Conservation (phyloP, 2,329 filamentous ascomycete species). For the Cordyceps cicadae region DNA sequence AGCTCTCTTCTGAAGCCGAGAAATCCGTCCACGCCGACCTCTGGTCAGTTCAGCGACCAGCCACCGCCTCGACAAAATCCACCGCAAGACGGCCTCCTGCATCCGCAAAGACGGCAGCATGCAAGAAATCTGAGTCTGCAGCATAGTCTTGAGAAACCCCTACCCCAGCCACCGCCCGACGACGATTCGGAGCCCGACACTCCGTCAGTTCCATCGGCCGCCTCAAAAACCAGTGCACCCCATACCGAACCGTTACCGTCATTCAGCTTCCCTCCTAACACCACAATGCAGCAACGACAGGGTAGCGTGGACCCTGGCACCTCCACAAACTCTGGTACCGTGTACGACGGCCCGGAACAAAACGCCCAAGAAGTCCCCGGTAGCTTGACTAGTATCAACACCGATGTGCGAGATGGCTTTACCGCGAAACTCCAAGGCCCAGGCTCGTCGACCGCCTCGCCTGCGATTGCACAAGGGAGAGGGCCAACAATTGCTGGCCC, state of each 20-base stretch:
- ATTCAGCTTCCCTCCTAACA: background rate
- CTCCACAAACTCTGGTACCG: background rate
- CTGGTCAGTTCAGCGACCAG: constrained; percentile 1
- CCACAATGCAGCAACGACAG: background rate
- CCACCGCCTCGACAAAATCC: constrained; percentile 2
- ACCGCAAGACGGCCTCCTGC: constrained; percentile 9
- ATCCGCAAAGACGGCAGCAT: constrained; percentile 33
- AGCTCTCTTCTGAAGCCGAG: constrained; percentile 6
- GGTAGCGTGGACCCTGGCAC: constrained; percentile 1
- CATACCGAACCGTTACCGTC: constrained; percentile 21
- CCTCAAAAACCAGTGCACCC: constrained; percentile 11
- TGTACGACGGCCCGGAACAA: constrained; percentile 10
- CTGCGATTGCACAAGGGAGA: constrained; percentile 34
- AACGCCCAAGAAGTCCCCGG: background rate
- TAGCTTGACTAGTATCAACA: constrained; percentile 2
- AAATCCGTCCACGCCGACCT: constrained; percentile 1
- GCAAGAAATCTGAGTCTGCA: constrained; percentile 46
- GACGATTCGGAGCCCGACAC: constrained; percentile 7
- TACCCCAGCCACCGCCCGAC: constrained; percentile 41
- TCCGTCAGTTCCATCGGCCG: constrained; percentile 2
- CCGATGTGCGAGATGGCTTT: constrained; percentile 5
- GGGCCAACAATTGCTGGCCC: constrained; percentile 31
- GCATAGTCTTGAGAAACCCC: constrained; percentile 49
- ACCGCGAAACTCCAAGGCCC: constrained; percentile 34
- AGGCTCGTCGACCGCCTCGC: constrained; percentile 49